Percentiles rank a stretch among this genome's conserved stretches.
phyloP scores from a whole-genome alignment of 768 basidiomycete species.

The Grammothele lineata region DNA sequence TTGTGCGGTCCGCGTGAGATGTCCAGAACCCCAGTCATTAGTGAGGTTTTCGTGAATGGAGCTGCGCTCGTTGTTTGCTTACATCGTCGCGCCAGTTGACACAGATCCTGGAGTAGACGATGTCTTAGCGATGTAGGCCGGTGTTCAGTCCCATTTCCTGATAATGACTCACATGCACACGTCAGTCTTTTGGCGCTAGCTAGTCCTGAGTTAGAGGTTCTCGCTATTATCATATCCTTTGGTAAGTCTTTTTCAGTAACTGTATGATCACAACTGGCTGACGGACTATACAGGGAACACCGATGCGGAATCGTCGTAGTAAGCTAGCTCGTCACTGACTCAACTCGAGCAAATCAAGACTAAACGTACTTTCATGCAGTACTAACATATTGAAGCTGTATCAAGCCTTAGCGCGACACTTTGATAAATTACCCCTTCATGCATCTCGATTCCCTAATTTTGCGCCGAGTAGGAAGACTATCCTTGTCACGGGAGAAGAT shows the following conservation, averaged over 20 bases:
- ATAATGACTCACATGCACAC: conserved; percentile 30
- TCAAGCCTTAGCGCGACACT: conserved; percentile 56
- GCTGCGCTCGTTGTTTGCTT: background rate
- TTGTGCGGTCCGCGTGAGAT: too few relatives aligned
- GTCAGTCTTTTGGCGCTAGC: conserved; percentile 75
- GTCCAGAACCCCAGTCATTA: conserved; percentile 35
- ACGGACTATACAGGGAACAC: conserved; percentile 60
- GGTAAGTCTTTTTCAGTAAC: conserved; percentile 39
- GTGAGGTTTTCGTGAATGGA: conserved; percentile 34
- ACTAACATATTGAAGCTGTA: conserved; percentile 75
- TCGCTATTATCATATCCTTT: conserved; percentile 72
- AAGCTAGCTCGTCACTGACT: conserved; percentile 26
- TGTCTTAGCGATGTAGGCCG: conserved; percentile 63
- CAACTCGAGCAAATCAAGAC: conserved; percentile 6
- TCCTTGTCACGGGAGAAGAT: conserved; percentile 59
- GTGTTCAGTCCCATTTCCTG: background rate
- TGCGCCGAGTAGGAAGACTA: conserved; percentile 43
- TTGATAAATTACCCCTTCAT: conserved; percentile 52
- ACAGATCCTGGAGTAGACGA: conserved; percentile 90
- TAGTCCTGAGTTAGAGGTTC: conserved; percentile 78
- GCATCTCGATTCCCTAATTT: conserved; percentile 60
- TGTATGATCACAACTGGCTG: background rate
- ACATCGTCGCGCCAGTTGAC: conserved; percentile 50
- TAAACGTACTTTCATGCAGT: conserved; percentile 32
- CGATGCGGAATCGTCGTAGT: conserved; percentile 59